Evolutionary conservation across 169 alveolate species (phyloP).

Genomic region (Cryptosporidium viatorum): DNA sequence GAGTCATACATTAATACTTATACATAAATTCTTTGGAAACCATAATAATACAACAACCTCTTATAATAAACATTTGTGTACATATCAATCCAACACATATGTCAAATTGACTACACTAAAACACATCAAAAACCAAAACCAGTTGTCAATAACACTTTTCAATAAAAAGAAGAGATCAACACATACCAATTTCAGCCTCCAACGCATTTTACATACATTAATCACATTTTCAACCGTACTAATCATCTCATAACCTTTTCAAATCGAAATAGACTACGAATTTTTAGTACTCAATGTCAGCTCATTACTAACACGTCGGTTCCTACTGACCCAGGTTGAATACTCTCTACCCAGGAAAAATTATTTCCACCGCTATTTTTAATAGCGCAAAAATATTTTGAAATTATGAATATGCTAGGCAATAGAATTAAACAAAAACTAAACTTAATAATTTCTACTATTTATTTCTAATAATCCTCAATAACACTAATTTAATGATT

Average conservation of each 20-base stretch:
- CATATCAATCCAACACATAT: neutral
- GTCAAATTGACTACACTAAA: neutral
- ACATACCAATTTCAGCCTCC: too few relatives aligned
- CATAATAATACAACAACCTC: slow-evolving; percentile 56
- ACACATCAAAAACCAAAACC: neutral
- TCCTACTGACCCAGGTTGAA: slow-evolving; percentile 15
- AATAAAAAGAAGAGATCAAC: too few relatives aligned
- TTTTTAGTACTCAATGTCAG: neutral
- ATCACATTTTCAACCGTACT: neutral
- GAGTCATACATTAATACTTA: slow-evolving; percentile 9
- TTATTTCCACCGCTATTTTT: neutral
- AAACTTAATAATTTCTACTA: neutral
- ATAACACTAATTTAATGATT: neutral
- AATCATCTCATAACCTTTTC: neutral
- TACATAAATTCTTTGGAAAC: slow-evolving; percentile 11
- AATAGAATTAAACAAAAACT: neutral
- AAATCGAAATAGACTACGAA: slow-evolving; percentile 11
- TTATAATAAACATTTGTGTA: neutral
- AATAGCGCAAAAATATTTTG: too few relatives aligned
- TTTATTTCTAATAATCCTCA: neutral
- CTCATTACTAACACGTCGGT: neutral
- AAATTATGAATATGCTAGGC: neutral
- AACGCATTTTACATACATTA: too few relatives aligned
- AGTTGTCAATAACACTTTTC: too few relatives aligned
- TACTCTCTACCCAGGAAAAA: slow-evolving; percentile 12